phyloP scores from a whole-genome alignment of 371 early-diverging fungal genomes.

The Mucor ambiguus region DNA sequence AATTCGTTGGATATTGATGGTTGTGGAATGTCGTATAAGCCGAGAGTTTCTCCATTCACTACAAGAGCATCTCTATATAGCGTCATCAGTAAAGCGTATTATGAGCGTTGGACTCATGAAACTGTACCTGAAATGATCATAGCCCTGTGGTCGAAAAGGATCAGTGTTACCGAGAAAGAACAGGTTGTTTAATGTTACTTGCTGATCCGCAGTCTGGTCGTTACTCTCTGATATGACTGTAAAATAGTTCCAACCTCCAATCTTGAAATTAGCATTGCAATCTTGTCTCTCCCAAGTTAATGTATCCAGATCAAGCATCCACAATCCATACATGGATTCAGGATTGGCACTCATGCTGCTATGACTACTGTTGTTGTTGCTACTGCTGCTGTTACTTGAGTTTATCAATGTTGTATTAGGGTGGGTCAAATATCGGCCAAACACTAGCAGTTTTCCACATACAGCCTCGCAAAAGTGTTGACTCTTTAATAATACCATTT shows the following conservation, averaged over 20 bases:
- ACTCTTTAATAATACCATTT: constrained; percentile 62
- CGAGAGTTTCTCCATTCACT: constrained; percentile 61
- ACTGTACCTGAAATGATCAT: constrained; percentile 60
- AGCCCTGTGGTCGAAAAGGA: constrained; percentile 58
- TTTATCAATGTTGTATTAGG: neutral
- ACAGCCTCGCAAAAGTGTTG: constrained; percentile 71
- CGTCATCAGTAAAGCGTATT: neutral
- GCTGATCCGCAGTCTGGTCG: constrained; percentile 3
- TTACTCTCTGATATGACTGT: constrained; percentile 43
- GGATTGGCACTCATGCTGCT: neutral
- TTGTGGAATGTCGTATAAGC: constrained; percentile 57
- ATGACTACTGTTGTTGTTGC: neutral
- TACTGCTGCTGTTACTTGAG: neutral
- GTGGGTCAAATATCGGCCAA: constrained; percentile 50
- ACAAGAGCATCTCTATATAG: constrained; percentile 50
- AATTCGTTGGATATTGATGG: constrained; percentile 45
- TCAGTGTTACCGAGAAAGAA: constrained; percentile 62
- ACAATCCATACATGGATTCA: constrained; percentile 54
- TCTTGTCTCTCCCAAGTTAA: constrained; percentile 65
- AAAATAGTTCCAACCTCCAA: constrained; percentile 69
- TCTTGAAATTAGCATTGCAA: constrained; percentile 53
- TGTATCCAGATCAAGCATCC: constrained; percentile 67
- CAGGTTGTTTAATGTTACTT: constrained; percentile 33
- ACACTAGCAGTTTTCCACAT: constrained; percentile 61
- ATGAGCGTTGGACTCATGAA: neutral